Base-by-base conservation (phyloP, 305 asterid species). In the Fraxinus dipetala region DNA sequence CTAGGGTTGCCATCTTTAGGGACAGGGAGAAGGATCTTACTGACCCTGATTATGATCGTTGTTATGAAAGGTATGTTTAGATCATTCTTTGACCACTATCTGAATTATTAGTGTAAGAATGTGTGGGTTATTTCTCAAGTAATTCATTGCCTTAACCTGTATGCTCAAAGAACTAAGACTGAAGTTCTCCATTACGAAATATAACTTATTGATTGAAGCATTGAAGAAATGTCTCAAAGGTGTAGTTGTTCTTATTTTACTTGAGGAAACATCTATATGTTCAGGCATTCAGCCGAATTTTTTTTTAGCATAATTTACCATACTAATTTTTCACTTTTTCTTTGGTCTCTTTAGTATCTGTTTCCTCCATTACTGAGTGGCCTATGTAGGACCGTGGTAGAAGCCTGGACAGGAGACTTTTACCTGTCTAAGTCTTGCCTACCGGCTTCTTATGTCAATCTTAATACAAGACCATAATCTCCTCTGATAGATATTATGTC, bases 31-130 rank as follows among this genome's bases (percentile, higher is more conserved):
- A 93, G 88, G 97, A 95, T 85, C 92, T 91, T 54, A 87, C 82
- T 72, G 98, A 95, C 83, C 98, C 98, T 75, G 98, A 93, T 90
- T 95, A 93, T 86, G 98, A 95, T 84, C 92, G 97, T 84, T 90
- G 95, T 88, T 92, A 90, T 82, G 93, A 88, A 80, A 95, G 96
- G 98, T 92, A 86, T 65, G 73, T 65, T 65, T 65, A 24, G 35
- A 65, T 65, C 28, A 65, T 28, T 4, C 61, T 48, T 14, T 65
- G 34, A 63, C 72, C 5, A 63, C 72, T 63, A 28, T 65, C 73
- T 24, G 16, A 24, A 24, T 24, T 65, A 11, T 65, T 30, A 11
- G 34, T 65, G 6, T 11, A 24, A 26, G 73, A 65, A 24, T 24
- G 13, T 65, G 31, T 48, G 34, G 14, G 31, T 65, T 24, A 65